Conservation (phyloP, 192 early-diverging fungal genomes). For the Oehlia diaphana region DNA sequence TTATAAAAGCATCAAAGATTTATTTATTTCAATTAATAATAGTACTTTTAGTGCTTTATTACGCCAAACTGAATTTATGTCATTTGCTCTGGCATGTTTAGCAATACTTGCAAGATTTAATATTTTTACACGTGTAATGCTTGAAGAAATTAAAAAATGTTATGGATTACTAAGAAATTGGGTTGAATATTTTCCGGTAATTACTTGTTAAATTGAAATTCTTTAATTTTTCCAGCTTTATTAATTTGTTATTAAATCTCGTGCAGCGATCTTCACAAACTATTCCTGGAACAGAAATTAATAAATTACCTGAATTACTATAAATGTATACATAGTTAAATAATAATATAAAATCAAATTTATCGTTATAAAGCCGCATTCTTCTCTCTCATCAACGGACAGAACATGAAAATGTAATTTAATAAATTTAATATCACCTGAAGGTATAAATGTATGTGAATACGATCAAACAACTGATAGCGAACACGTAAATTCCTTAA, state of each 20-base stretch:
- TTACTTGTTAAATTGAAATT: background rate
- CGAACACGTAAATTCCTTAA: no score
- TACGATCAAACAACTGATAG: no score
- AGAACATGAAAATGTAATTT: no score
- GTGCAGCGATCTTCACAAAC: background rate
- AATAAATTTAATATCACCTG: no score
- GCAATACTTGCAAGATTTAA: constrained; percentile 23
- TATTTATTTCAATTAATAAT: background rate
- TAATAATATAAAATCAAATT: no score
- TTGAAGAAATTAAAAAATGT: constrained; percentile 27
- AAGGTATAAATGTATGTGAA: no score
- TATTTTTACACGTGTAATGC: constrained; percentile 29
- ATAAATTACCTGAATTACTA: no score
- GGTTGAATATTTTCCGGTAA: constrained; percentile 24
- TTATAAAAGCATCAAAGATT: background rate
- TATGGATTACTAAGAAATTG: constrained; percentile 28
- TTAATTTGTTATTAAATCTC: background rate
- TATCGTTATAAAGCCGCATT: no score
- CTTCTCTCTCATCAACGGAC: no score
- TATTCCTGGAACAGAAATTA: no score
- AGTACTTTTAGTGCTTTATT: constrained; percentile 42
- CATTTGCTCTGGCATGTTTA: constrained; percentile 36
- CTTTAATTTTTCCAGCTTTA: background rate
- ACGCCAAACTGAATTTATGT: constrained; percentile 46
- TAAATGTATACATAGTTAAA: no score